Evolutionary conservation across 2,329 filamentous ascomycete species (phyloP).

Genomic region (Neopestalotiopsis sp.): DNA sequence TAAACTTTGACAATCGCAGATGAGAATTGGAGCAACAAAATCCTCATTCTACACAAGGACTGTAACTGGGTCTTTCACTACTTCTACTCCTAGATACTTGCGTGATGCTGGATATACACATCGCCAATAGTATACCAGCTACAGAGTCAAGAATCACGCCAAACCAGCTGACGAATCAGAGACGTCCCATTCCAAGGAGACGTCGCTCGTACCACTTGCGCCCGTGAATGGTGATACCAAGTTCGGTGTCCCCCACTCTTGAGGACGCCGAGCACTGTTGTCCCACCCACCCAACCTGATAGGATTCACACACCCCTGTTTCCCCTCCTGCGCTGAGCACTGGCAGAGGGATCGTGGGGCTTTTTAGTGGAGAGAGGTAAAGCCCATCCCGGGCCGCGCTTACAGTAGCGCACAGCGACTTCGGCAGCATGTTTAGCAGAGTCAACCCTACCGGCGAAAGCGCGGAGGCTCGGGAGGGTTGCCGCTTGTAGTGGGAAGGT

Average conservation of each 20-base stretch:
- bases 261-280: not conserved
- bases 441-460: not conserved
- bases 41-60: not conserved
- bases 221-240: not conserved
- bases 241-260: not conserved
- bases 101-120: not conserved
- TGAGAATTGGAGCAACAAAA: not conserved
- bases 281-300: not conserved
- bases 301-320: not conserved
- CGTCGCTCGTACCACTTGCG: not conserved
- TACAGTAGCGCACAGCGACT: not conserved
- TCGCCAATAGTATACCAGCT: not conserved
- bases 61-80: not conserved
- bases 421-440: not conserved
- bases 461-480: not conserved
- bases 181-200: not conserved
- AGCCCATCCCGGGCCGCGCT: not conserved
- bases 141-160: not conserved
- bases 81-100: not conserved
- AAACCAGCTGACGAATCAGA: not conserved
- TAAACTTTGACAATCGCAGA: not conserved
- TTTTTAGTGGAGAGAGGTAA: not conserved
- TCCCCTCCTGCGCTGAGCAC: not conserved
- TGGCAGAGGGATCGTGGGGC: not conserved
- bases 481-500: no score